Percentiles rank a stretch among this genome's conserved stretches.
Conservation (phyloP, 164 flowering plant species). For the Macadamia tetraphylla region DNA sequence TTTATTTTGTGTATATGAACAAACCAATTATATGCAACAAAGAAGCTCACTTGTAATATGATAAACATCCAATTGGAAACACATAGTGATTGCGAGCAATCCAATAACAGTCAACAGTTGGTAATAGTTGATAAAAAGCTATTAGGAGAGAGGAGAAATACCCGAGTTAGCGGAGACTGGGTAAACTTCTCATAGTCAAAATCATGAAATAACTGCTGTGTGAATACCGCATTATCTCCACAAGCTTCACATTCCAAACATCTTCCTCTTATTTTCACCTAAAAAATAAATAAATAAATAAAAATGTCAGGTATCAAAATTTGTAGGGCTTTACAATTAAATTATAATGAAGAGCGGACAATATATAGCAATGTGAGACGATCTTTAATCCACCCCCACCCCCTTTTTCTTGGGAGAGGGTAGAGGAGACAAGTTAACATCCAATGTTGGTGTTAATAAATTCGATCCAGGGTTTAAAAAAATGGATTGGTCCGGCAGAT, state of each 20-base stretch:
- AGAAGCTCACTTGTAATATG: too few relatives aligned
- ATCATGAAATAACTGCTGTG: slow-evolving; percentile 39
- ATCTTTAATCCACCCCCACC: too few relatives aligned
- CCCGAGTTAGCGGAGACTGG: slow-evolving; percentile 62
- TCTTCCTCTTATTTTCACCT: slow-evolving; percentile 91
- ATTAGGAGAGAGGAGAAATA: slow-evolving; percentile 15
- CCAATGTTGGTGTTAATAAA: too few relatives aligned
- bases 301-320: not conserved
- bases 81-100: not conserved
- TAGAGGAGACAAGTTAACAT: too few relatives aligned
- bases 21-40: too few relatives aligned
- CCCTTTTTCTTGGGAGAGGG: too few relatives aligned
- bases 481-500: too few relatives aligned
- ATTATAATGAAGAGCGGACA: not conserved
- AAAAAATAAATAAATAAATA: not conserved
- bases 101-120: not conserved
- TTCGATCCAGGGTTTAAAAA: too few relatives aligned
- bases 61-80: too few relatives aligned
- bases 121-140: not conserved
- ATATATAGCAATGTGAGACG: too few relatives aligned
- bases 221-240: slow-evolving; percentile 60
- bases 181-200: slow-evolving; percentile 92
- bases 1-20: too few relatives aligned
- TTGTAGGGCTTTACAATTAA: not conserved
- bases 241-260: slow-evolving; percentile 72